Evolutionary conservation across 768 basidiomycete species (phyloP).

Genomic region (Boletus vinaceobasis): DNA sequence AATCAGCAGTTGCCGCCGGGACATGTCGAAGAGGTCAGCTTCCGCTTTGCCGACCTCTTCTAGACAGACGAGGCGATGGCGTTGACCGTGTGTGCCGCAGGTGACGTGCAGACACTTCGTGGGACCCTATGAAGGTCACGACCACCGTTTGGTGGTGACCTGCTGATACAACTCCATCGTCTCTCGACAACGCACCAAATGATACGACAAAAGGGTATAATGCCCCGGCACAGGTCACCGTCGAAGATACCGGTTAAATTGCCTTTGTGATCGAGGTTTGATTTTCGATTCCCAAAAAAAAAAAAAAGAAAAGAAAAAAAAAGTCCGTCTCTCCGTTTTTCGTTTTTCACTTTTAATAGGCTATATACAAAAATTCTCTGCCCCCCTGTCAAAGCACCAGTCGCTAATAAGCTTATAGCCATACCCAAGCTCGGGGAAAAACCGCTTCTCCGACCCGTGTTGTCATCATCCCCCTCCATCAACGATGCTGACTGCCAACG

Average conservation of each 20-base stretch:
- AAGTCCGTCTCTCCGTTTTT: conserved; percentile 1
- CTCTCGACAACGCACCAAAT: no score
- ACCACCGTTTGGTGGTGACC: background rate
- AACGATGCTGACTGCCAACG: conserved; percentile 9
- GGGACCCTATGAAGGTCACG: background rate
- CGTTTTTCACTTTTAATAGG: conserved; percentile 2
- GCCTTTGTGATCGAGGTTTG: conserved; percentile 14
- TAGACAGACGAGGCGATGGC: no score
- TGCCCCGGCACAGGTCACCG: background rate
- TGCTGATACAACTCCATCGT: no score
- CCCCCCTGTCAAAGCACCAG: background rate
- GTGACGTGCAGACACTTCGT: background rate
- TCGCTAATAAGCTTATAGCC: conserved; percentile 7
- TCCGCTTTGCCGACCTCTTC: background rate
- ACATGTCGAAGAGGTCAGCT: no score
- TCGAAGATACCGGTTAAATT: background rate
- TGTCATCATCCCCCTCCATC: background rate
- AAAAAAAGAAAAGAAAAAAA: background rate
- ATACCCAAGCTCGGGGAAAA: background rate
- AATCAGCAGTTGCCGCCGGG: background rate
- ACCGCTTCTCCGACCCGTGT: background rate
- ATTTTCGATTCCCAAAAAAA: conserved; percentile 11
- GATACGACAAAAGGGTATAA: background rate
- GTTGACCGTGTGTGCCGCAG: no score
- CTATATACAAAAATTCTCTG: background rate